phyloP scores from a whole-genome alignment of 108 stramenopile genomes.

The Schizochytrium sp. region DNA sequence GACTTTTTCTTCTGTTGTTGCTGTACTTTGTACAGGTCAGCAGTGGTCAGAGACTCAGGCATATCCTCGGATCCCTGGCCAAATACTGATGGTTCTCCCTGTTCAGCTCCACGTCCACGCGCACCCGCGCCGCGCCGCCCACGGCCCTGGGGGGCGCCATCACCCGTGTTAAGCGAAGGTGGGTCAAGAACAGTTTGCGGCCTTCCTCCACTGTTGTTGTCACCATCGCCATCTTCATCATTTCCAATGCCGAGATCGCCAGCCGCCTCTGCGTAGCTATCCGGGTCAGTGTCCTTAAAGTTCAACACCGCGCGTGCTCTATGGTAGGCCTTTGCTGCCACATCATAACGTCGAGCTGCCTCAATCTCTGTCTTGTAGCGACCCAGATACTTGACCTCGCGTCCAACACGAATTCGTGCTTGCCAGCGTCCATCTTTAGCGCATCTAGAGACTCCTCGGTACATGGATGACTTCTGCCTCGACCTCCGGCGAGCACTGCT shows the following conservation, averaged over 20 bases:
- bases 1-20: background rate
- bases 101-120: too few species aligned
- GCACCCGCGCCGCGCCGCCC: background rate
- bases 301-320: slow-evolving; percentile 16
- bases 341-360: slow-evolving; percentile 41
- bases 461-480: background rate
- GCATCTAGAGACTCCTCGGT: slow-evolving; percentile 55
- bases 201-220: background rate
- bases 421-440: slow-evolving; percentile 56
- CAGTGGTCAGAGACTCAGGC: too few species aligned
- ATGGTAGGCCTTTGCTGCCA: background rate
- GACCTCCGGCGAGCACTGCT: slow-evolving; percentile 4
- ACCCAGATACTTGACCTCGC: background rate
- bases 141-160: background rate
- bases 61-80: too few species aligned
- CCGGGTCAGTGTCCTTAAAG: slow-evolving; percentile 26
- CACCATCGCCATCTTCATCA: background rate
- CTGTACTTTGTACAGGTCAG: background rate
- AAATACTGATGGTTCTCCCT: too few species aligned
- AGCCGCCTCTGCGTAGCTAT: background rate
- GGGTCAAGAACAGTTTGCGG: slow-evolving; percentile 10
- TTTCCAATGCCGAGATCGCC: background rate
- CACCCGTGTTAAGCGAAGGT: background rate
- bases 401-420: slow-evolving; percentile 46
- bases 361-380: slow-evolving; percentile 54